A percentile compares a stretch with the other conserved stretches of the same genome.
Conservation (phyloP, 345 rosid genomes). For the Eucalyptus shirleyi region DNA sequence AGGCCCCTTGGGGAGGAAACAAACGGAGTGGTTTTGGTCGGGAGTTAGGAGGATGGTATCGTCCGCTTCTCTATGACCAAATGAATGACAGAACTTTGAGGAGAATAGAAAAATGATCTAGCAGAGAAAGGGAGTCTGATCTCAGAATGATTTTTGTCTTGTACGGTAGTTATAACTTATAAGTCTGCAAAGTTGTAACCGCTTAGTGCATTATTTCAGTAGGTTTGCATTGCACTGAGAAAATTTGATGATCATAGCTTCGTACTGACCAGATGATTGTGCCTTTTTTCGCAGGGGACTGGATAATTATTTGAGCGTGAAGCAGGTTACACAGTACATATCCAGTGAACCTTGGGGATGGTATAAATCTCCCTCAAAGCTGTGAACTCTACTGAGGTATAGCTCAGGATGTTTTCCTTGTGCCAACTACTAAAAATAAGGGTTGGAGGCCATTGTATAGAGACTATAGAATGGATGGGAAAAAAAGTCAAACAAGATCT, state of each 20-base stretch:
- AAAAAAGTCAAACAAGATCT: neutral
- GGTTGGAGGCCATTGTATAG: neutral
- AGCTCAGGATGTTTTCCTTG: neutral
- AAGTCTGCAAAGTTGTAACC: neutral
- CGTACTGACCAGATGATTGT: neutral
- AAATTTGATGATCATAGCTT: neutral
- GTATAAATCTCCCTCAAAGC: slow-evolving; percentile 72
- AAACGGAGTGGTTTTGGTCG: slow-evolving; percentile 98
- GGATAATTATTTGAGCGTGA: slow-evolving; percentile 78
- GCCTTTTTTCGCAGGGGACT: slow-evolving; percentile 52
- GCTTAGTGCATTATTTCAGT: neutral
- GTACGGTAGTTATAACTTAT: neutral
- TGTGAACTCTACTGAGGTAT: slow-evolving; percentile 12
- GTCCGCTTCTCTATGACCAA: neutral
- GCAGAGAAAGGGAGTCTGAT: neutral
- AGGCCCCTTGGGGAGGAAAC: slow-evolving; percentile 97
- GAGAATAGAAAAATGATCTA: neutral
- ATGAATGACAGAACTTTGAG: neutral
- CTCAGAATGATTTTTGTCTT: neutral
- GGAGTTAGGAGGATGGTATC: slow-evolving; percentile 86
- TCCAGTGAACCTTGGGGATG: slow-evolving; percentile 91
- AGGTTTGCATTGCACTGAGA: neutral
- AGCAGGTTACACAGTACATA: slow-evolving; percentile 75
- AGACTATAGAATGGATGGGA: too few species aligned
- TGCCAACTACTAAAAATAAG: neutral